Evolutionary conservation across 75 land plant genomes (phyloP).

Genomic region (Azolla pinnata): DNA sequence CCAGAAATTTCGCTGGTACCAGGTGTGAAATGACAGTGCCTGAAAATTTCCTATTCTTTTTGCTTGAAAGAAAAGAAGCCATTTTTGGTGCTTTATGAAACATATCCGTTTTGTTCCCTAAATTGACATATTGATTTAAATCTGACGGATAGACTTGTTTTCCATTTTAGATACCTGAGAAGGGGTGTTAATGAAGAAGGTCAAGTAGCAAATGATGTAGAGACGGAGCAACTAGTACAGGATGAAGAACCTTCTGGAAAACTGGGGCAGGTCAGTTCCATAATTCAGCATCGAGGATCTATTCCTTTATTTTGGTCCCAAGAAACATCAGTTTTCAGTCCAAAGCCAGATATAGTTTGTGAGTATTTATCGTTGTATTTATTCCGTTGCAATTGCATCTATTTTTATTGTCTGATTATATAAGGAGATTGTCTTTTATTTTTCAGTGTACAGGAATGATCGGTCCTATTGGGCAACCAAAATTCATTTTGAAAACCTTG

Average conservation of each 20-base stretch:
- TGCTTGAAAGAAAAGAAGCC: neutral
- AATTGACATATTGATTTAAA: neutral
- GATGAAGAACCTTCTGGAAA: constrained; percentile 38
- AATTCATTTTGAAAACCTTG: constrained; percentile 79
- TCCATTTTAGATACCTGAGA: constrained; percentile 44
- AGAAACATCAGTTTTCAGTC: constrained; percentile 42
- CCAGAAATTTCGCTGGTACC: constrained; percentile 88
- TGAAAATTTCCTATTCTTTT: neutral
- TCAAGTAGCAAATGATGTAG: constrained; percentile 83
- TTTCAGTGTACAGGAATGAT: constrained; percentile 67
- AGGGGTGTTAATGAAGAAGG: constrained; percentile 78
- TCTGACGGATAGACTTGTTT: neutral
- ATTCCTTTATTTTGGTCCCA: constrained; percentile 89
- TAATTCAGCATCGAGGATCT: constrained; percentile 73
- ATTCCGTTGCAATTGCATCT: neutral
- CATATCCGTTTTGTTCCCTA: neutral
- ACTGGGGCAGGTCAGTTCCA: constrained; percentile 48
- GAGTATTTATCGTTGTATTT: neutral
- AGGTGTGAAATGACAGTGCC: constrained; percentile 25
- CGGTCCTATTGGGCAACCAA: constrained; percentile 56
- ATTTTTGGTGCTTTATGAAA: neutral
- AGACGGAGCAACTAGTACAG: constrained; percentile 74
- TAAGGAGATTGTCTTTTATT: neutral
- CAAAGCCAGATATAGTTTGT: constrained; percentile 24
- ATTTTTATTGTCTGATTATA: neutral